Evolutionary conservation across 805 yeast species (phyloP).

Genomic region (Wickerhamiella cacticola): DNA sequence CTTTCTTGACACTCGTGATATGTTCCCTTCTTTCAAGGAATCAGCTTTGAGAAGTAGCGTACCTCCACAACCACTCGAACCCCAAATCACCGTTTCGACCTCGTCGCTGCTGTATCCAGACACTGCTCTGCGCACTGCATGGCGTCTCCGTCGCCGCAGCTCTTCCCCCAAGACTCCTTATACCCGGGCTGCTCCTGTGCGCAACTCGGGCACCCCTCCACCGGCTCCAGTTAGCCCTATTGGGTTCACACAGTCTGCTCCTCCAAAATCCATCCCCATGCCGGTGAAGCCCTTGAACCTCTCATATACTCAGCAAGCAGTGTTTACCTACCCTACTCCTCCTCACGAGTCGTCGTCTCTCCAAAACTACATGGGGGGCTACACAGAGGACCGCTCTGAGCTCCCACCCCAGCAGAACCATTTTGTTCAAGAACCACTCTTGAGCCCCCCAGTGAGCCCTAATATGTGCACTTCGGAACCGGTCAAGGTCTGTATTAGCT

Average conservation of each 20-base stretch:
- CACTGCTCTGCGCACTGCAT: constrained; percentile 30
- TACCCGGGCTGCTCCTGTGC: too few relatives aligned
- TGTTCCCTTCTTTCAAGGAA: constrained; percentile 10
- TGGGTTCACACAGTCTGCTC: too few relatives aligned
- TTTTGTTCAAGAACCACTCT: constrained; percentile 7
- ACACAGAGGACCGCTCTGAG: neutral
- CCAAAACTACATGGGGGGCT: neutral
- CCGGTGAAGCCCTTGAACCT: neutral
- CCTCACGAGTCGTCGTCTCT: neutral
- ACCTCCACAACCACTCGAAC: constrained; percentile 5
- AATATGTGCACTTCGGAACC: constrained; percentile 4
- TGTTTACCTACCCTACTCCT: neutral
- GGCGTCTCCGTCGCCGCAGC: constrained; percentile 20
- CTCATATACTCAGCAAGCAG: neutral
- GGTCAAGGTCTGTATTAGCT: constrained; percentile 52
- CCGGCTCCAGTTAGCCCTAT: too few relatives aligned
- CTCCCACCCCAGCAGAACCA: neutral
- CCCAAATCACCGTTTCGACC: constrained; percentile 1
- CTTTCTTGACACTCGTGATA: constrained; percentile 5
- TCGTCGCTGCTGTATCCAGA: constrained; percentile 29
- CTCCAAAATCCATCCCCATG: neutral
- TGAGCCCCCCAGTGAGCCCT: constrained; percentile 20
- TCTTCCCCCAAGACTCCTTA: neutral
- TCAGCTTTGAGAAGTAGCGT: constrained; percentile 12
- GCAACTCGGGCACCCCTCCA: too few relatives aligned